Conservation (phyloP, 2,329 filamentous ascomycete genomes). For the Fusarium nanum region DNA sequence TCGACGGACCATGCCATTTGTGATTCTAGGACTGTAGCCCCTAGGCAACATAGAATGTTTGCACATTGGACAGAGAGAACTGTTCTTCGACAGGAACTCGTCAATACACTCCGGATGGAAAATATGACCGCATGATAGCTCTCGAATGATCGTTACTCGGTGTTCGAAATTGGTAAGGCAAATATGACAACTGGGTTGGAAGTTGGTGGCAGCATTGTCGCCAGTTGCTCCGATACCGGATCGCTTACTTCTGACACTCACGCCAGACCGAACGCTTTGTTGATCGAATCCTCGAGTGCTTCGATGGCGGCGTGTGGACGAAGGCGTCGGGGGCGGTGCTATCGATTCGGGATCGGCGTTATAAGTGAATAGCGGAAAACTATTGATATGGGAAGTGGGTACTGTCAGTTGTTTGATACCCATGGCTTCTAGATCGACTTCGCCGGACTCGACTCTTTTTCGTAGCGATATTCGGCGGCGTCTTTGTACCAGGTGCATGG, state of each 20-base stretch:
- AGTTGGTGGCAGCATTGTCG: slow-evolving; percentile 63
- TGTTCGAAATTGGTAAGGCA: slow-evolving; percentile 85
- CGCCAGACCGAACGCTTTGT: slow-evolving; percentile 46
- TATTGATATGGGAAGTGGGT: slow-evolving; percentile 75
- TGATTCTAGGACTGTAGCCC: slow-evolving; percentile 76
- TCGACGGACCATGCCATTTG: slow-evolving; percentile 86
- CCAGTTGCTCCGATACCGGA: slow-evolving; percentile 51
- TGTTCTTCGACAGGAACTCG: slow-evolving; percentile 79
- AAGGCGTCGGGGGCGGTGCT: slow-evolving; percentile 53
- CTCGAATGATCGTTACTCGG: slow-evolving; percentile 77
- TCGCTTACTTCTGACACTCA: slow-evolving; percentile 53
- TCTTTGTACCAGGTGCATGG: slow-evolving; percentile 83
- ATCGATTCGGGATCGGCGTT: slow-evolving; percentile 63
- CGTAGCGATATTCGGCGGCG: slow-evolving; percentile 75
- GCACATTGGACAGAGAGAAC: slow-evolving; percentile 90
- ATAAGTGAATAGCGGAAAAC: slow-evolving; percentile 84
- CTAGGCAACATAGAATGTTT: slow-evolving; percentile 82
- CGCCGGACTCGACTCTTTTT: slow-evolving; percentile 77
- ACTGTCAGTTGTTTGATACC: slow-evolving; percentile 87
- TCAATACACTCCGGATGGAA: slow-evolving; percentile 95
- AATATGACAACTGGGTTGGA: slow-evolving; percentile 88
- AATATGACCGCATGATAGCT: slow-evolving; percentile 90
- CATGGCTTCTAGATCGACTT: slow-evolving; percentile 86
- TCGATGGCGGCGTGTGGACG: slow-evolving; percentile 48
- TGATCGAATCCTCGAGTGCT: slow-evolving; percentile 49